Conservation (phyloP, 768 basidiomycete genomes). For the Gloeopeniophorella convolvens region DNA sequence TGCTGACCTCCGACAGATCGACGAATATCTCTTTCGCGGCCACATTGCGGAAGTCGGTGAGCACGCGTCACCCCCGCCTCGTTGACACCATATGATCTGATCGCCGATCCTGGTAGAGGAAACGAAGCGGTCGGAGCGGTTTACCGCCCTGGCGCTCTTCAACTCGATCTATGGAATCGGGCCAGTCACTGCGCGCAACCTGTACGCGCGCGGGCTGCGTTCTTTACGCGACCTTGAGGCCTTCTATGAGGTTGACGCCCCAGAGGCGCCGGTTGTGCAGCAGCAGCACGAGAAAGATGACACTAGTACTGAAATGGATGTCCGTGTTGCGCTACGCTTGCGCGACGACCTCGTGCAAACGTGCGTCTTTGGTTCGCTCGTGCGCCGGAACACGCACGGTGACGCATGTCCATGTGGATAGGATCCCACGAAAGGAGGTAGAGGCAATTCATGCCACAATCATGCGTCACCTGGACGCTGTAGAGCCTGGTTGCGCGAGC, state of each 20-base stretch:
- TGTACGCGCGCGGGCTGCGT: constrained; percentile 60
- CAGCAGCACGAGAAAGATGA: constrained; percentile 10
- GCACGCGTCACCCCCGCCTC: not conserved
- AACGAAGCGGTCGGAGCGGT: constrained; percentile 42
- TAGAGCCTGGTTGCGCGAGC: constrained; percentile 61
- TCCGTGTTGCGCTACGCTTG: constrained; percentile 53
- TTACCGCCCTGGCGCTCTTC: constrained; percentile 49
- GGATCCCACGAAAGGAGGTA: constrained; percentile 70
- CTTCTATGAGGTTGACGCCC: constrained; percentile 48
- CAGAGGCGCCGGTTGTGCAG: constrained; percentile 21
- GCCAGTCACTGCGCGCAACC: constrained; percentile 51
- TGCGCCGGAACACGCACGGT: not conserved
- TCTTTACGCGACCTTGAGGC: constrained; percentile 60
- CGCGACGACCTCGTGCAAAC: constrained; percentile 48
- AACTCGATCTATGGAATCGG: constrained; percentile 68
- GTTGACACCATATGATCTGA: constrained; percentile 32
- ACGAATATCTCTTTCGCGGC: constrained; percentile 50
- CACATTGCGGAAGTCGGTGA: constrained; percentile 52
- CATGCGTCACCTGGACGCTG: constrained; percentile 50
- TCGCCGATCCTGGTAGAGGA: no score
- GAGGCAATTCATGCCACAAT: constrained; percentile 66
- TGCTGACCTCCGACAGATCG: constrained; percentile 38
- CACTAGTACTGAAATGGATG: constrained; percentile 23
- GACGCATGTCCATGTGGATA: constrained; percentile 19
- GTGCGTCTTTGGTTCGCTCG: constrained; percentile 25